Evolutionary conservation across 2,329 filamentous ascomycete species (phyloP).

Genomic region (Aureobasidium leucospermi): DNA sequence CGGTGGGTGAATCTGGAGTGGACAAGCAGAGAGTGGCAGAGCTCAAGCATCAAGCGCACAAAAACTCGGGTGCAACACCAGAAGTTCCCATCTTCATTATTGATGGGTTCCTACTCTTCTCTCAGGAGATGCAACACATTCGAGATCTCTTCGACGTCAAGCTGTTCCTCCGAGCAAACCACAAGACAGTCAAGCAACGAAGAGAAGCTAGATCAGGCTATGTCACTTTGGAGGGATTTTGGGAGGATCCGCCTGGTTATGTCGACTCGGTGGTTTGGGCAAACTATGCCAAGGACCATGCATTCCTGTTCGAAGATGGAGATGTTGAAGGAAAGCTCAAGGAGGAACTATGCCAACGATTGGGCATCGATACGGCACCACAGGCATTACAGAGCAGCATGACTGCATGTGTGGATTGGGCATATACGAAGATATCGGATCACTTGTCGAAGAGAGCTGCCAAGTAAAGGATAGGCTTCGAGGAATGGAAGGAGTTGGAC

Average conservation of each 20-base stretch:
- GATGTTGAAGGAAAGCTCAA: constrained; percentile 56
- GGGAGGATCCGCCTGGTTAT: constrained; percentile 89
- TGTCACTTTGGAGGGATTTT: constrained; percentile 78
- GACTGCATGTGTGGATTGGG: constrained; percentile 33
- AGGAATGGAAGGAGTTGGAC: background rate
- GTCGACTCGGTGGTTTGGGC: constrained; percentile 95
- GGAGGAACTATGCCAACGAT: constrained; percentile 29
- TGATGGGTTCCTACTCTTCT: constrained; percentile 84
- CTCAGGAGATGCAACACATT: constrained; percentile 46
- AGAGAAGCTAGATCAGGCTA: constrained; percentile 66
- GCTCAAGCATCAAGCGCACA: constrained; percentile 22
- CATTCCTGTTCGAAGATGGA: constrained; percentile 66
- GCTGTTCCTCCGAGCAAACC: constrained; percentile 68
- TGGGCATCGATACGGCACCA: constrained; percentile 27
- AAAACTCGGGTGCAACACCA: background rate
- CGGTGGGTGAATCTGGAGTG: constrained; percentile 37
- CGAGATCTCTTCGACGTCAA: constrained; percentile 62
- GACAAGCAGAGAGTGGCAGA: constrained; percentile 23
- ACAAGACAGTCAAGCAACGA: constrained; percentile 55
- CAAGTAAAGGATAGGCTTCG: background rate
- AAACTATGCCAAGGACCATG: constrained; percentile 76
- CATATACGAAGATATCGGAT: constrained; percentile 23
- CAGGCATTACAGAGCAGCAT: constrained; percentile 23
- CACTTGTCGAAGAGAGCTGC: background rate
- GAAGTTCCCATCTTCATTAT: constrained; percentile 57